phyloP scores from a whole-genome alignment of 179 eudicot genomes.

The Patellifolia procumbens region DNA sequence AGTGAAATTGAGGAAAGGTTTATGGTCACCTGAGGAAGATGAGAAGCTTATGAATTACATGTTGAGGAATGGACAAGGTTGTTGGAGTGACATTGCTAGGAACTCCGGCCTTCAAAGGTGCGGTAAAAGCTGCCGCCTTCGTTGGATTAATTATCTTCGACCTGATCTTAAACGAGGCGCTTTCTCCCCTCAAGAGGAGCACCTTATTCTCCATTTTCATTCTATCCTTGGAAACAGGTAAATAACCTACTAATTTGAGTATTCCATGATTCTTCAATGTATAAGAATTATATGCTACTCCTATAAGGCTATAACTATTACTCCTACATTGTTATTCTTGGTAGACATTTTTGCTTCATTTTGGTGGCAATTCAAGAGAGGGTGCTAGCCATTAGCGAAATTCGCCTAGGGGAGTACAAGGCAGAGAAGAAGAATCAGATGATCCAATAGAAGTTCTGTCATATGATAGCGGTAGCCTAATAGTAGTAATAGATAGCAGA shows the following conservation, averaged over 20 bases:
- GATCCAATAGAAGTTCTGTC: no score
- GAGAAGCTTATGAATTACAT: constrained; percentile 36
- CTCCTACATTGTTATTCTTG: no score
- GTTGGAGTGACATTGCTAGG: constrained; percentile 46
- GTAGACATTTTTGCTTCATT: no score
- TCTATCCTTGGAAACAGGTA: constrained; percentile 41
- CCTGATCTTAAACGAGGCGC: constrained; percentile 43
- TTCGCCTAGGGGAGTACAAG: no score
- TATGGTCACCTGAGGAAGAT: constrained; percentile 49
- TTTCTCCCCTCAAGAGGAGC: constrained; percentile 37
- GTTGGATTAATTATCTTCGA: constrained; percentile 37
- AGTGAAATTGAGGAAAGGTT: constrained; percentile 35
- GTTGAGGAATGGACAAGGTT: constrained; percentile 38
- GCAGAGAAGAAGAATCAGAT: no score
- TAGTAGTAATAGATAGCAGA: no score
- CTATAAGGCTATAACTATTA: no score
- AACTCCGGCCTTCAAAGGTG: constrained; percentile 40
- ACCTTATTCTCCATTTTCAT: constrained; percentile 34
- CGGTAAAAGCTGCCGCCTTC: constrained; percentile 41
- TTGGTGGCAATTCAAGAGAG: no score
- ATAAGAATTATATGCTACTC: background rate
- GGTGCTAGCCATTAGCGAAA: no score
- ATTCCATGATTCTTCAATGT: no score
- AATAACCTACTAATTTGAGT: background rate
- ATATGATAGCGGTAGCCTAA: no score